Conservation (phyloP, 352 stramenopile genomes). For the Globisporangium echinulatum region DNA sequence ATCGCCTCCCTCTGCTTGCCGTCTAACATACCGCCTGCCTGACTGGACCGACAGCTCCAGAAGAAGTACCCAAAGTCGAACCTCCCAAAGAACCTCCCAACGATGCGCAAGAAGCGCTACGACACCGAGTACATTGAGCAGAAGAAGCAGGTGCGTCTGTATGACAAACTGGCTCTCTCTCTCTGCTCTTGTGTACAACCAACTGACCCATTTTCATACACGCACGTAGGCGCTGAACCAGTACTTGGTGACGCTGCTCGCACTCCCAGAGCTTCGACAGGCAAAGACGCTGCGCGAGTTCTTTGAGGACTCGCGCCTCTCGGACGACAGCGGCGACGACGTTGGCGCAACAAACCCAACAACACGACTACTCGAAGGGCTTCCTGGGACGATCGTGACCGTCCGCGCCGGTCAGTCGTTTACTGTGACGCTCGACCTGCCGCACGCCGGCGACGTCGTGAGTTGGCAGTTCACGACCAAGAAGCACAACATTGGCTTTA, state of each 20-base stretch:
- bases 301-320: constrained; percentile 41
- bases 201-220: not conserved
- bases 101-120: constrained; percentile 66
- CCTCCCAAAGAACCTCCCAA: constrained; percentile 46
- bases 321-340: constrained; percentile 55
- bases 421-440: constrained; percentile 44
- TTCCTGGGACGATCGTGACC: constrained; percentile 56
- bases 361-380: constrained; percentile 41
- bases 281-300: constrained; percentile 56
- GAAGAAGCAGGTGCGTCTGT: constrained; percentile 32
- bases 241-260: constrained; percentile 49
- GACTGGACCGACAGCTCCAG: constrained; percentile 27
- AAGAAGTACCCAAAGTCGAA: constrained; percentile 75
- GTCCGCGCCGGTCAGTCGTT: constrained; percentile 66
- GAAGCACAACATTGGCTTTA: constrained; percentile 81
- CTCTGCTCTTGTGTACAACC: too few species aligned
- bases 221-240: constrained; percentile 35
- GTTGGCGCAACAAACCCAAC: constrained; percentile 12
- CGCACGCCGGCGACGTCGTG: constrained; percentile 33
- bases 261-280: constrained; percentile 42
- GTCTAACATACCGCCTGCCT: not conserved
- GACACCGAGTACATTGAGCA: constrained; percentile 73
- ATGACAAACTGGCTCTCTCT: not conserved
- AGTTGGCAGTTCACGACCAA: constrained; percentile 75
- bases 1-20: too few species aligned